Evolutionary conservation across 2,329 filamentous ascomycete species (phyloP).

Genomic region (Xylaria hypoxylon): DNA sequence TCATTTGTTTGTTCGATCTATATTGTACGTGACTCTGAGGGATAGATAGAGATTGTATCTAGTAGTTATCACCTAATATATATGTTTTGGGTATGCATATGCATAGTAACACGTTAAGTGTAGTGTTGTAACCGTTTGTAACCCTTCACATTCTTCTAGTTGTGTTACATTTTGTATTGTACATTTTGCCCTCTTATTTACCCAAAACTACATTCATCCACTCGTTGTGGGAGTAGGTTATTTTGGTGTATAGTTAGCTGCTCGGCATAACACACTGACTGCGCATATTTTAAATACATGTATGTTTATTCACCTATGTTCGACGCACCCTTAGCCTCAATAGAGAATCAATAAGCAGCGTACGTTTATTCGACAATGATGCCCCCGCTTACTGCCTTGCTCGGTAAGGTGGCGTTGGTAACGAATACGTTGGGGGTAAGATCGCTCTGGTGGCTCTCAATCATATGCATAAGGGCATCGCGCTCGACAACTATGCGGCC

Average conservation of each 20-base stretch:
- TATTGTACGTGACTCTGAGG: no score
- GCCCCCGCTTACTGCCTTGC: constrained; percentile 42
- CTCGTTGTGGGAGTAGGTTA: neutral
- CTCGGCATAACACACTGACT: neutral
- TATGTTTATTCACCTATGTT: constrained; percentile 1
- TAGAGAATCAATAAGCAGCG: neutral
- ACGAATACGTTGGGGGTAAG: constrained; percentile 62
- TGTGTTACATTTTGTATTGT: constrained; percentile 30
- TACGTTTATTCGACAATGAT: constrained; percentile 48
- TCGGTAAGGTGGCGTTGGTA: constrained; percentile 50
- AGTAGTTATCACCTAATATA: no score
- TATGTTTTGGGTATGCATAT: no score
- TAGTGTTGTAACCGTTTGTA: neutral
- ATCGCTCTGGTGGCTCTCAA: constrained; percentile 78
- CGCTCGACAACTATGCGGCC: constrained; percentile 89
- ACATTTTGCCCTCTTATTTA: constrained; percentile 37
- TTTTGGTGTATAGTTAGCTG: constrained; percentile 8
- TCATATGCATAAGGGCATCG: constrained; percentile 78
- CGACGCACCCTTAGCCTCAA: constrained; percentile 11
- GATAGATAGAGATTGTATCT: no score
- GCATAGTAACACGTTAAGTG: neutral
- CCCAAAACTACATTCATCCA: constrained; percentile 27
- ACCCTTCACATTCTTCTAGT: neutral
- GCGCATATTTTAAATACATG: neutral
- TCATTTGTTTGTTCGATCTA: no score